Conservation (phyloP, 306 rosid species). For the Sphenostylis stenocarpa region DNA sequence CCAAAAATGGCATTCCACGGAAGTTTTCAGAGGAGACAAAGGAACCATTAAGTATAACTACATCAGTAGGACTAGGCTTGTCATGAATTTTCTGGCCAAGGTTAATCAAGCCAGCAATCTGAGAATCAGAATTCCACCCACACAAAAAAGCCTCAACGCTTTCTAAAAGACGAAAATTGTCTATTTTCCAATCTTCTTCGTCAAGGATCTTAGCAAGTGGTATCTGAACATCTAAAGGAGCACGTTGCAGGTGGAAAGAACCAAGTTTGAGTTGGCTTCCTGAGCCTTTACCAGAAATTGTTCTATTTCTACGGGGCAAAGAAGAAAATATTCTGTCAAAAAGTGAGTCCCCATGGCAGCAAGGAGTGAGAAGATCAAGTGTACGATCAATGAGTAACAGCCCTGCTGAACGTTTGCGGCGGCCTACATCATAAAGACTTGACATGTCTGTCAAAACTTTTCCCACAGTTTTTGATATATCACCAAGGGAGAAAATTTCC, state of each 20-base stretch:
- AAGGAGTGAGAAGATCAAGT: slow-evolving; percentile 94
- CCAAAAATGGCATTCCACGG: slow-evolving; percentile 79
- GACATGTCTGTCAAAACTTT: slow-evolving; percentile 90
- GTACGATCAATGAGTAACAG: slow-evolving; percentile 84
- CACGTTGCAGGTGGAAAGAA: slow-evolving; percentile 56
- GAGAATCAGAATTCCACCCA: slow-evolving; percentile 79
- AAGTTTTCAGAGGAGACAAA: slow-evolving; percentile 74
- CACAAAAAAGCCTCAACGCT: slow-evolving; percentile 72
- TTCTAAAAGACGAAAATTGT: slow-evolving; percentile 55
- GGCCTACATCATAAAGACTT: slow-evolving; percentile 93
- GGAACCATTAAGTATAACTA: slow-evolving; percentile 62
- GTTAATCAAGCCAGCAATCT: slow-evolving; percentile 52
- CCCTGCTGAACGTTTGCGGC: slow-evolving; percentile 84
- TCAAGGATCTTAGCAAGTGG: slow-evolving; percentile 63
- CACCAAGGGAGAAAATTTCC: slow-evolving; percentile 95
- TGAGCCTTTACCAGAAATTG: slow-evolving; percentile 53
- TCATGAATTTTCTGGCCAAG: slow-evolving; percentile 54
- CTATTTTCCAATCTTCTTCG: slow-evolving; percentile 56
- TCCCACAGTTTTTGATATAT: slow-evolving; percentile 81
- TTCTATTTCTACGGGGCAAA: slow-evolving; percentile 60
- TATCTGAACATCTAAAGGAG: slow-evolving; percentile 81
- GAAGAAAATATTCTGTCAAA: slow-evolving; percentile 81
- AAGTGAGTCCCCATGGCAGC: slow-evolving; percentile 92
- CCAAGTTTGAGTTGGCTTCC: slow-evolving; percentile 53
- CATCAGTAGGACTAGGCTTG: slow-evolving; percentile 36